Evolutionary conservation across 495 filamentous ascomycete species (phyloP), one percentile per base, ranked within the genome.

Genomic region (Penicillium egyptiacum): DNA sequence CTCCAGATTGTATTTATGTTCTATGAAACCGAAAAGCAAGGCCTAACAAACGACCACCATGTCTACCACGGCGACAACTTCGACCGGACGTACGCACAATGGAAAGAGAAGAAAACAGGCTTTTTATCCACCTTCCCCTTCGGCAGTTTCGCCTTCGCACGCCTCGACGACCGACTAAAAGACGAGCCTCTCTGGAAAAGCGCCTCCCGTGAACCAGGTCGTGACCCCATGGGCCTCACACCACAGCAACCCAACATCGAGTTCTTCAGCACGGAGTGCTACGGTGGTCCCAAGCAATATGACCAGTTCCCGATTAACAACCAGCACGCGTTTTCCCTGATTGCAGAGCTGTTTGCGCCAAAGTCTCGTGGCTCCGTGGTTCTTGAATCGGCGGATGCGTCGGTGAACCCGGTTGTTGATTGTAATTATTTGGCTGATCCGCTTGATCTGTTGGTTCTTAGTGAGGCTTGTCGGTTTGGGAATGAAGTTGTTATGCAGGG

Each of bases 401-500:
- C 59, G 16, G 69, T 70, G 7, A 75, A 74, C 45, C 80, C 79
- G 3, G 50, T 79, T n/a, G 71, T 80, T 7, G 73, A 83, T 59
- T 80, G 75, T 50, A 78, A 78, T 30, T 81, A 79, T 43, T 63
- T 83, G 9, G 64, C 69, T 16, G 73, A 83, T 54, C 70, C 71
- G 31, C 50, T 81, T 48, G 81, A 83, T 65, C 7, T 80, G 30
- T 53, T 79, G 28, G 70, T 83, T 10, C 54, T 83, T 40, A 69
- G 67, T 12, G 79, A 83, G 58, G 81, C 74, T 1, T 80, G 77
- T 55, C 68, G 69, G 14, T 78, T 77, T 54, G 81, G 67, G 1
- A 83, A 83, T 58, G 80, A 84, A 58, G 77, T 85, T 56, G 75
- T 81, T 26, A 79, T 74, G 67, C 67, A 76, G 17, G 81, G 81